Base-by-base conservation (phyloP, 2,329 filamentous ascomycete species). In the Claviceps monticola region DNA sequence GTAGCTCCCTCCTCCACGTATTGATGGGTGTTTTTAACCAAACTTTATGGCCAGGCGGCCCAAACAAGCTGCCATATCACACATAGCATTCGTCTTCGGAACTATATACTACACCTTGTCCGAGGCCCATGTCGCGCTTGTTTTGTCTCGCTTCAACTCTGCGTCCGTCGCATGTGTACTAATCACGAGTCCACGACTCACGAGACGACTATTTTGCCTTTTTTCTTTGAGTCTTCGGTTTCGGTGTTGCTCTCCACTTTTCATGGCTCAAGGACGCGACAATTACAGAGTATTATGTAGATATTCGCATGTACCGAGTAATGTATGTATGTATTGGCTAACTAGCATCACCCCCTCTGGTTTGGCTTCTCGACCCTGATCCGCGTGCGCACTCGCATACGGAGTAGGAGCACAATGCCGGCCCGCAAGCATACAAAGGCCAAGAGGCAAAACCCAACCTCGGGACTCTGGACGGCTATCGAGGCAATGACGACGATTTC, bases 141-240 rank as follows among this genome's bases (percentile, higher is more conserved):
- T 54, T 34, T 34, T 34, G 52, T 54, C 52, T 54, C 52, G 51
- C 52, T 54, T 47, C 36, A 37, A 51, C 41, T 49, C 52, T 54
- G 52, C 52, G 52, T 54, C 52, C 52, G 52, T 54, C 52, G 52
- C 52, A 52, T 44, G n/a, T 14, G 37, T 16, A 39, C 29, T 19
- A 26, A 49, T 36, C 47, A 49, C 47, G 47, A 47, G 50, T 21
- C 21, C 21, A 42, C 45, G 29, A 41, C 42, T 23, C 21, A 21
- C 21, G 47, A 47, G 50, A 46, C 45, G 29, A 41, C 42, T 17
- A 39, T 44, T 38, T 54, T 42, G 14, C 34, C 42, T 19, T 52
- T 29, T 38, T 48, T 17, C 21, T 49, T 23, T 11, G 13, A 46
- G 11, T 23, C 37, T 37, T 49, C 23, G 29, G 11, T 29, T 34